Evolutionary conservation across 1,284 basidiomycete species (phyloP).

Genomic region (Cutaneotrichosporon sp.): DNA sequence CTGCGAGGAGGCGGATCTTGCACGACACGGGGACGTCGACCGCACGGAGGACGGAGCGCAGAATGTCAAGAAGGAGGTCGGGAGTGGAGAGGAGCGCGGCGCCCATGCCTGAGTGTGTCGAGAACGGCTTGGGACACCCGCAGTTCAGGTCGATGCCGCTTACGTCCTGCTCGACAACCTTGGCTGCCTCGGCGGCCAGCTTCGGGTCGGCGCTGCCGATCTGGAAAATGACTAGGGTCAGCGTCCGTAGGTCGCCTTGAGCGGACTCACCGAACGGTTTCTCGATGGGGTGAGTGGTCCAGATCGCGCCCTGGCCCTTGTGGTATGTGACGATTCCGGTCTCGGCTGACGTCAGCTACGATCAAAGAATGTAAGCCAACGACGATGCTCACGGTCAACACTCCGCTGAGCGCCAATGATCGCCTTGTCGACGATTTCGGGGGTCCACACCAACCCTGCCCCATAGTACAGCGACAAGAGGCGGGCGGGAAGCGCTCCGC

Average conservation of each 20-base stretch:
- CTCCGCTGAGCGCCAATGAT: slow-evolving; percentile 79
- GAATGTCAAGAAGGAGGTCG: slow-evolving; percentile 82
- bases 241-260: neutral
- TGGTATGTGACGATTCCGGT: slow-evolving; percentile 89
- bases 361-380: no score
- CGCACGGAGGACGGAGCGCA: slow-evolving; percentile 69
- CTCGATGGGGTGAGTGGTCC: slow-evolving; percentile 90
- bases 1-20: slow-evolving; percentile 88
- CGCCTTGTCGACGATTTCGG: slow-evolving; percentile 94
- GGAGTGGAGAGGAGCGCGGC: slow-evolving; percentile 90
- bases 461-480: slow-evolving; percentile 88
- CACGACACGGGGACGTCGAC: slow-evolving; percentile 80
- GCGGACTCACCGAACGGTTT: slow-evolving; percentile 66
- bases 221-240: slow-evolving; percentile 60
- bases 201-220: slow-evolving; percentile 86
- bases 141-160: slow-evolving; percentile 67
- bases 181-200: slow-evolving; percentile 86
- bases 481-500: slow-evolving; percentile 64
- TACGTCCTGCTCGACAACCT: slow-evolving; percentile 81
- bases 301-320: slow-evolving; percentile 73
- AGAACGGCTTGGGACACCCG: slow-evolving; percentile 94
- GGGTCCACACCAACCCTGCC: slow-evolving; percentile 93
- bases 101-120: slow-evolving; percentile 93
- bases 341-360: slow-evolving; percentile 58
- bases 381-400: slow-evolving; percentile 70